These are phyloP conservation scores for Hibiscus tridactylites DNA, from an alignment of 345 rosid species.

Conservation along the genomic window DNA sequence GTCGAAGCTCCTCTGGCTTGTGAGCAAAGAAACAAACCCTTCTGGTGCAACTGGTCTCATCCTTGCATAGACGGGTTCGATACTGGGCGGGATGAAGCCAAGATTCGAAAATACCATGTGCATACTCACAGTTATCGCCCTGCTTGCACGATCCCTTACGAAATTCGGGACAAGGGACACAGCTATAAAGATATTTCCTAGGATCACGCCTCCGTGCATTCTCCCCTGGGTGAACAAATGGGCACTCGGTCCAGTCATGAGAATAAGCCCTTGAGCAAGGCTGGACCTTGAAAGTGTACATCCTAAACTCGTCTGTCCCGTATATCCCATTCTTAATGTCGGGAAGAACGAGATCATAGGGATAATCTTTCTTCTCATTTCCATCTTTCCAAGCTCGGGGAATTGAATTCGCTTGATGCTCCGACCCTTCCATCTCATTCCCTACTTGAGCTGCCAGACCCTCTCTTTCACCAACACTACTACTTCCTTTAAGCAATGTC, in stretches of 20 bases:
- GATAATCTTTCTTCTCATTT: neutral
- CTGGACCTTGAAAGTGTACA: neutral
- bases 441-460: neutral
- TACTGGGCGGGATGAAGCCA: slow-evolving; percentile 99
- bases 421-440: neutral
- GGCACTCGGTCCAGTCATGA: neutral
- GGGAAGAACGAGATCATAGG: neutral
- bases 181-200: neutral
- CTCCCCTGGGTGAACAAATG: neutral
- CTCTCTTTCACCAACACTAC: neutral
- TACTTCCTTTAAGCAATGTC: neutral
- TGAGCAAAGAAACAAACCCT: slow-evolving; percentile 94
- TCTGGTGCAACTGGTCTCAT: slow-evolving; percentile 61
- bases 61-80: slow-evolving; percentile 79
- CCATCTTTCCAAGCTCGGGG: neutral
- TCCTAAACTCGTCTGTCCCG: neutral
- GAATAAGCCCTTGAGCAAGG: neutral
- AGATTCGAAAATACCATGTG: slow-evolving; percentile 84
- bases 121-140: slow-evolving; percentile 51
- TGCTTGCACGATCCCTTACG: neutral
- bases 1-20: slow-evolving; percentile 75
- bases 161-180: neutral
- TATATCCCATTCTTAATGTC: neutral
- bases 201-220: neutral
- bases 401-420: neutral